A percentile compares a stretch with the other conserved stretches of the same genome.
Evolutionary conservation across 352 stramenopile species (phyloP).

Genomic region (Thalassiosira mediterranea): DNA sequence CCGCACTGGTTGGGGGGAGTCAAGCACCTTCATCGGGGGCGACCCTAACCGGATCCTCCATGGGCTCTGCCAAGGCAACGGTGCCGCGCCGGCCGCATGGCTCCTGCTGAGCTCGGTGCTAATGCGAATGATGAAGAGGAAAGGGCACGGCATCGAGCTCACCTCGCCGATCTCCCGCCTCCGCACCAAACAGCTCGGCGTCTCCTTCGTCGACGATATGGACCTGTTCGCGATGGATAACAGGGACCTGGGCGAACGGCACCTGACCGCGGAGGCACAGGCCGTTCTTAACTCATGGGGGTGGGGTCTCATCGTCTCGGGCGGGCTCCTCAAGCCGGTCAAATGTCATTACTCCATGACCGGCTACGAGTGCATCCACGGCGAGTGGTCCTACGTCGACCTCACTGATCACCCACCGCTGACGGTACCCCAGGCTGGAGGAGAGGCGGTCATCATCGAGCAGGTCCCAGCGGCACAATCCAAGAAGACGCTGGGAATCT

Average conservation of each 20-base stretch:
- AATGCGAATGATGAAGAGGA: conserved; percentile 8
- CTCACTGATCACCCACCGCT: conserved; percentile 1
- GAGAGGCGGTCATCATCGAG: not conserved
- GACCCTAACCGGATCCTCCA: conserved; percentile 1
- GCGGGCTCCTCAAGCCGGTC: conserved; percentile 2
- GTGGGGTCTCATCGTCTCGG: not conserved
- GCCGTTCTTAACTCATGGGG: not conserved
- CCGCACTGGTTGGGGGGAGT: conserved; percentile 22
- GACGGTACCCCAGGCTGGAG: conserved; percentile 12
- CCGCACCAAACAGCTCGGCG: not conserved
- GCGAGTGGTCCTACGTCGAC: not conserved
- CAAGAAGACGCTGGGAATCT: conserved; percentile 23
- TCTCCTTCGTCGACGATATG: conserved; percentile 17
- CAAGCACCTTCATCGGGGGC: conserved; percentile 9
- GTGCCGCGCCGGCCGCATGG: conserved; percentile 33
- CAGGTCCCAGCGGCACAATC: conserved; percentile 2
- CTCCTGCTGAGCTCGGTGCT: conserved; percentile 12
- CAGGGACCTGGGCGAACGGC: not conserved
- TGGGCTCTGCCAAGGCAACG: conserved; percentile 44
- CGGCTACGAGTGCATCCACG: not conserved
- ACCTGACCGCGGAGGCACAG: not conserved
- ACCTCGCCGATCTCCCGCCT: conserved; percentile 15
- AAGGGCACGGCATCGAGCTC: conserved; percentile 20
- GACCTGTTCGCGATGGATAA: not conserved
- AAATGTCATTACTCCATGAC: conserved; percentile 8